Evolutionary conservation across 495 filamentous ascomycete species (phyloP).

Genomic region (Penicillium robsamsonii): DNA sequence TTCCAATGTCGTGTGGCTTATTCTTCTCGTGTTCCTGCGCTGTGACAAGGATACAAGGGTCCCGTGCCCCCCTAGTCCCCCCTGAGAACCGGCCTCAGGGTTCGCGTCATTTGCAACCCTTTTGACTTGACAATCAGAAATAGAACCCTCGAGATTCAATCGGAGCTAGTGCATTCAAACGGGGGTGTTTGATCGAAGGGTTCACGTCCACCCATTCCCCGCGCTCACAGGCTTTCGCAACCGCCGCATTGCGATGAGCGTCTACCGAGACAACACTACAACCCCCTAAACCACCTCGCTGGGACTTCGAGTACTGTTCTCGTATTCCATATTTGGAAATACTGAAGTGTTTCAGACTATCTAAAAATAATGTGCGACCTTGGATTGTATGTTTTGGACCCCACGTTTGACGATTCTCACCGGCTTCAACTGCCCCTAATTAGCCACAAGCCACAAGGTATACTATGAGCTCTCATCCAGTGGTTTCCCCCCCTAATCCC

Average conservation of each 20-base stretch:
- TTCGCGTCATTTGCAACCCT: constrained; percentile 14
- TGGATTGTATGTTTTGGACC: constrained; percentile 16
- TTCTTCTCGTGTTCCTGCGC: constrained; percentile 31
- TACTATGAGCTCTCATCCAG: constrained; percentile 5
- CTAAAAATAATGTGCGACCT: constrained; percentile 25
- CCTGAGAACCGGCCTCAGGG: constrained; percentile 1
- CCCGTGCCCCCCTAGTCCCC: constrained; percentile 17
- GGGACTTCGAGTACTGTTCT: constrained; percentile 1
- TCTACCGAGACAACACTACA: constrained; percentile 20
- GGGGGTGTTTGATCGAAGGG: constrained; percentile 6
- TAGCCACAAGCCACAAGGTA: constrained; percentile 24
- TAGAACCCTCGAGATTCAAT: constrained; percentile 9
- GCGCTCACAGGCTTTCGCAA: constrained; percentile 21
- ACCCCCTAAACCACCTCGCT: constrained; percentile 1
- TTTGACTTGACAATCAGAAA: not conserved
- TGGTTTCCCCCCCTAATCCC: not conserved
- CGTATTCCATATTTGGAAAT: constrained; percentile 16
- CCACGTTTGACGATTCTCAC: constrained; percentile 11
- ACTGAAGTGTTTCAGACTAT: constrained; percentile 14
- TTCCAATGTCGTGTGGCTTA: constrained; percentile 22
- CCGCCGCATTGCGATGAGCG: constrained; percentile 17
- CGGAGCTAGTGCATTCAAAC: constrained; percentile 9
- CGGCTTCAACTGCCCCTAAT: constrained; percentile 12
- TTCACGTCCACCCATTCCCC: not conserved
- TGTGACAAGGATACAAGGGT: constrained; percentile 13